phyloP scores from a whole-genome alignment of 495 filamentous ascomycete genomes.

The Aspergillus nidulans region DNA sequence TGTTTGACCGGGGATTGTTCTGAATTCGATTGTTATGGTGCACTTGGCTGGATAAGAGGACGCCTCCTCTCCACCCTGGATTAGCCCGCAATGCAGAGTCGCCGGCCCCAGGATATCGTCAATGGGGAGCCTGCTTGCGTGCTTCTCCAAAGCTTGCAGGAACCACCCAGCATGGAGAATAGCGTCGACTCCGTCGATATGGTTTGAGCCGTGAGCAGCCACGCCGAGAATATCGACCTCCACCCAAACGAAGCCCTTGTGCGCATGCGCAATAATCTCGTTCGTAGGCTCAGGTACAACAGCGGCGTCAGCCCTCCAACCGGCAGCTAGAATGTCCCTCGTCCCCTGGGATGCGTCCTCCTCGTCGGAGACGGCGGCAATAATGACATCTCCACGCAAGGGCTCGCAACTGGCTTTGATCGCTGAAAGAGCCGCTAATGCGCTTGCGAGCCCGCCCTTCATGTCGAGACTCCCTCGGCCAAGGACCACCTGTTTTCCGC shows the following conservation, averaged over 20 bases:
- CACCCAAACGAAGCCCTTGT: constrained; percentile 48
- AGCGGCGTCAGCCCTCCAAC: constrained; percentile 44
- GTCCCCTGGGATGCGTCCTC: constrained; percentile 45
- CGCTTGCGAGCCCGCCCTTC: constrained; percentile 44
- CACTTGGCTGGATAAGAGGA: constrained; percentile 44
- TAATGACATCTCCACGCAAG: constrained; percentile 39
- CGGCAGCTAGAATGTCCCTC: constrained; percentile 39
- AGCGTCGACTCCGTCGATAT: constrained; percentile 36
- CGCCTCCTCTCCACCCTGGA: constrained; percentile 43
- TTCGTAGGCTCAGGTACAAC: constrained; percentile 41
- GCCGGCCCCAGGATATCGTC: constrained; percentile 31
- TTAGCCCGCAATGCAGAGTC: constrained; percentile 41
- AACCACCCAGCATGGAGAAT: constrained; percentile 43
- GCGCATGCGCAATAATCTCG: constrained; percentile 30
- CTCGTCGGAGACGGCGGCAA: constrained; percentile 47
- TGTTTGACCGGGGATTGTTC: constrained; percentile 38
- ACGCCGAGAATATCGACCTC: constrained; percentile 41
- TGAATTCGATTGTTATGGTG: constrained; percentile 40
- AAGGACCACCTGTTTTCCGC: constrained; percentile 33
- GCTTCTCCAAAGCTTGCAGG: constrained; percentile 34
- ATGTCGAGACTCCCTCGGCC: constrained; percentile 45
- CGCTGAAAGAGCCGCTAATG: constrained; percentile 29
- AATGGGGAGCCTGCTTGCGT: constrained; percentile 24
- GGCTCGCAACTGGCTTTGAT: constrained; percentile 23
- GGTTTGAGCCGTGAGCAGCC: constrained; percentile 44